Percentiles rank a stretch among this genome's conserved stretches.
Conservation (phyloP, 495 filamentous ascomycete genomes). For the Xylaria nigripes region DNA sequence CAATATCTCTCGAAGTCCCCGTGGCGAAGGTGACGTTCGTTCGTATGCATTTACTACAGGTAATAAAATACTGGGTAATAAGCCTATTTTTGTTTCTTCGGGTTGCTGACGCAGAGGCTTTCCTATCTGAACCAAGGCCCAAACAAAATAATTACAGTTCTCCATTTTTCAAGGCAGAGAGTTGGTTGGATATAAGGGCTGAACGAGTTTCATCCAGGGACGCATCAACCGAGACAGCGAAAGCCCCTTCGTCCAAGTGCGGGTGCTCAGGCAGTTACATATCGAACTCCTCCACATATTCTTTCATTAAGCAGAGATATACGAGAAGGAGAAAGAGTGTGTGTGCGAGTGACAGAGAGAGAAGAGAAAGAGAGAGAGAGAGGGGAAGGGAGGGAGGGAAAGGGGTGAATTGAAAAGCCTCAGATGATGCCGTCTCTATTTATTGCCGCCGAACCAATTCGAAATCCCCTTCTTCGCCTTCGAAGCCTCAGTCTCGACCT, state of each 20-base stretch:
- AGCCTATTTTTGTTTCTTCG: too few species aligned
- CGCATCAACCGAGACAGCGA: neutral
- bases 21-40: too few species aligned
- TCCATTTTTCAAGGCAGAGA: neutral
- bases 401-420: too few species aligned
- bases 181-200: neutral
- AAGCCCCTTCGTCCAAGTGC: neutral
- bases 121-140: neutral
- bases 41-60: neutral
- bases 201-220: neutral
- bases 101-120: neutral
- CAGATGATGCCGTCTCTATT: conserved; percentile 34
- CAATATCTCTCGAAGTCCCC: too few species aligned
- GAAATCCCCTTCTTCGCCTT: conserved; percentile 73
- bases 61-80: neutral
- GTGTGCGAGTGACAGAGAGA: neutral
- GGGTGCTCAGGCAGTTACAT: neutral
- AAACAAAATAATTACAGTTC: neutral
- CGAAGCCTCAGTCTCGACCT: conserved; percentile 63
- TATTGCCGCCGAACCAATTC: conserved; percentile 74
- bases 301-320: neutral
- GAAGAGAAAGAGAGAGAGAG: neutral
- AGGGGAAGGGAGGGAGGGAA: neutral
- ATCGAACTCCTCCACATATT: neutral
- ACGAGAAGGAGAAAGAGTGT: neutral